Evolutionary conservation across 305 asterid genomes (phyloP), one percentile per base, ranked within the genome.

Genomic region (Euphrasia arctica): DNA sequence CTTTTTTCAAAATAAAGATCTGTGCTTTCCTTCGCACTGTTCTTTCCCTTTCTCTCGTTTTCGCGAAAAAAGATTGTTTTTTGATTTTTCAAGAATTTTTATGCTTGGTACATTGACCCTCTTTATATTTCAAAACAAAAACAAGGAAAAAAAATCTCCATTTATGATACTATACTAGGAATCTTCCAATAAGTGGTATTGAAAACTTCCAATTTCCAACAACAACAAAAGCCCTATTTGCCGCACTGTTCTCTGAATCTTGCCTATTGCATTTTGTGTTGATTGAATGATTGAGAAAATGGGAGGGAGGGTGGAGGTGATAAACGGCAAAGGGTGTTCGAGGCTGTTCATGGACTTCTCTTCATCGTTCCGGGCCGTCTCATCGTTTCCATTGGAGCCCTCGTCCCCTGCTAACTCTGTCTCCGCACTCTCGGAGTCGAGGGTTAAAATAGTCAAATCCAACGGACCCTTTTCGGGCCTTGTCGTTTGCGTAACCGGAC

Each of bases 401-500:
- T 22, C 66, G 66, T 80, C 88, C 52, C 85, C 90, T 39, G 79
- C 78, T 57, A 81, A 87, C 64, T 60, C 83, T 47, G 72, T 65
- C 74, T 62, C 87, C 45, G 64, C 64, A 48, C 71, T 72, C 72
- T 74, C 82, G 55, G 80, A 82, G 68, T 74, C 84, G 62, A 75
- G 77, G 5, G 70, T 66, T 60, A 70, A 58, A 63, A 51, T 65
- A 43, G 62, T 71, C 60, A 75, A 72, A 60, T 58, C 86, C 58
- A 60, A 54, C 3, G 79, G 86, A 9, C 96, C 97, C 0, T 85
- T 92, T 65, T 81, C 86, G 14, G 97, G 96, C 36, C 94, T 92
- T 70, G 85, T 90, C 68, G 82, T 92, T 43, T 92, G 98, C 58
- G 97, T 92, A 18, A 92, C 98, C 6, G 97, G 98, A n/a, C 86